Evolutionary conservation across 2,329 filamentous ascomycete genomes (phyloP).

Genomic region (Decorospora gaudefroyi): DNA sequence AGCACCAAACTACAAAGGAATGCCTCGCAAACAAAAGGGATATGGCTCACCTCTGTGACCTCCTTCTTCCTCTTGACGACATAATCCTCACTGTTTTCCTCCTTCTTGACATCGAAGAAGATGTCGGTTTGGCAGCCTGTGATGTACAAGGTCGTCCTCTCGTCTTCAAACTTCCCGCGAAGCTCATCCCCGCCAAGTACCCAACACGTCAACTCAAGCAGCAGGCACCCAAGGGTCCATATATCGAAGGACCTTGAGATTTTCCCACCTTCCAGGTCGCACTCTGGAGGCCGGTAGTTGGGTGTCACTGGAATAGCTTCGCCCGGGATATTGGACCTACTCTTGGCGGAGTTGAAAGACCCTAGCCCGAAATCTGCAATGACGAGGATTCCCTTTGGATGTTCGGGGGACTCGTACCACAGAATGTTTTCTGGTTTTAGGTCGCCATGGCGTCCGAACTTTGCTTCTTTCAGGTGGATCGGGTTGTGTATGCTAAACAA

Average conservation of each 20-base stretch:
- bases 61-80: neutral
- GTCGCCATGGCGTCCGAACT: neutral
- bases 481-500: neutral
- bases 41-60: neutral
- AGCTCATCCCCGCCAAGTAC: conserved; percentile 6
- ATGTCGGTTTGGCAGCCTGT: no score
- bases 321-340: neutral
- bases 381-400: neutral
- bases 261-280: conserved; percentile 17
- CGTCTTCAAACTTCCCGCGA: neutral
- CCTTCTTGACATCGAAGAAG: neutral
- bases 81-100: no score
- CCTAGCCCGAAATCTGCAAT: neutral
- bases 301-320: neutral
- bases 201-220: conserved; percentile 24
- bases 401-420: neutral
- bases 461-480: neutral
- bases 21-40: no score
- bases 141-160: no score
- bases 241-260: conserved; percentile 25
- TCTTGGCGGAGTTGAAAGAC: neutral
- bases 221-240: conserved; percentile 26
- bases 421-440: neutral
- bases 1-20: no score
- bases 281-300: conserved; percentile 4